Percentiles rank a stretch among this genome's conserved stretches.
phyloP scores from a whole-genome alignment of 306 rosid species.

The Cicer bijugum region DNA sequence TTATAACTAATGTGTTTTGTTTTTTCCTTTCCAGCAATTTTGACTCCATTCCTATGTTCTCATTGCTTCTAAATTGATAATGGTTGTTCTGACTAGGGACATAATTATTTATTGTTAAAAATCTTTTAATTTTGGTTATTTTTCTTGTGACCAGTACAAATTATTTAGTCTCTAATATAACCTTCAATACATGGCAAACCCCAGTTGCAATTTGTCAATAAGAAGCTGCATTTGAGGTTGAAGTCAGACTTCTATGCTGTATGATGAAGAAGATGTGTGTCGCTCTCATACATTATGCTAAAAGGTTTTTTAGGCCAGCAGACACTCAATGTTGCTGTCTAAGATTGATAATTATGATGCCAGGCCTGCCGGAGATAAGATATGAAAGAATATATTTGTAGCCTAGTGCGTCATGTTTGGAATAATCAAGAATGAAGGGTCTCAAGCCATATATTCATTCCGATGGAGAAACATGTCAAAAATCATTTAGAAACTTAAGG shows the following conservation, averaged over 20 bases:
- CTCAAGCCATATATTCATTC: not conserved
- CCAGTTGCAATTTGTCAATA: too few species aligned
- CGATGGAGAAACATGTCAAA: constrained; percentile 23
- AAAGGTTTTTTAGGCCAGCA: not conserved
- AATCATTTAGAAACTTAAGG: not conserved
- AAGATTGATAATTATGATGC: not conserved
- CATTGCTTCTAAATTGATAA: not conserved
- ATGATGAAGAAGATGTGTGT: too few species aligned
- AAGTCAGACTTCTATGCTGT: too few species aligned
- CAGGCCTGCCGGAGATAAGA: not conserved
- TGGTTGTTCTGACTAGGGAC: not conserved
- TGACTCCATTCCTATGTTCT: constrained; percentile 8
- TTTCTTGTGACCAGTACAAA: not conserved
- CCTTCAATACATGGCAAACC: not conserved
- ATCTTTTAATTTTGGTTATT: not conserved
- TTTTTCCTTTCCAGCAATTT: not conserved
- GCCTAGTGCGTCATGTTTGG: not conserved
- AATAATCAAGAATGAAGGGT: constrained; percentile 4
- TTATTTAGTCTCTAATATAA: not conserved
- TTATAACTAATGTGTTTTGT: not conserved
- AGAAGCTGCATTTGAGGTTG: too few species aligned
- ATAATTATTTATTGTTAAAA: not conserved
- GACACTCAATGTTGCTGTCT: not conserved
- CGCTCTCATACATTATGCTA: not conserved
- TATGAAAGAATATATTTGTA: not conserved